Base-by-base conservation (phyloP, 352 stramenopile genomes). In the Globisporangium polare region DNA sequence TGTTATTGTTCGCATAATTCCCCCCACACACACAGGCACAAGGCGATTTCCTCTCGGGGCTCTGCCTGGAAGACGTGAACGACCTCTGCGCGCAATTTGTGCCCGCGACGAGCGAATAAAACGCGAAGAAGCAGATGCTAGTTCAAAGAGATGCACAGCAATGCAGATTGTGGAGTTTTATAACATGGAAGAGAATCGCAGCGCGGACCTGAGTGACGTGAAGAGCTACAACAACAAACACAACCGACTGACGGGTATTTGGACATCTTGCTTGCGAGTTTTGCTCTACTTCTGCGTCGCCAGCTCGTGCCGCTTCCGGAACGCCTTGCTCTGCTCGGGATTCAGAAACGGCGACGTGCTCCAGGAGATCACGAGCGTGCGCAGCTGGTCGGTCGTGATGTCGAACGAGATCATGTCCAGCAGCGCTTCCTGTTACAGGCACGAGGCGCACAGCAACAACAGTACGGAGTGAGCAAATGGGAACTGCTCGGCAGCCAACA, bases 311-410 rank as follows among this genome's bases (percentile, higher is more conserved):
- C 61, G 61, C 82, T 87, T 74, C 18, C 69, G 72, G 52, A 92
- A 89, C 10, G 51, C 62, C 20, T 64, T 69, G 13, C 68, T 83
- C 46, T 78, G 68, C 31, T 66, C 68, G 17, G 77, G 73, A 41
- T 92, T 72, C 15, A 92, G 69, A 54, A 94, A 94, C 2, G 85
- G 82, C 24, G 84, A 91, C 37, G 85, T 91, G 52, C 77, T 92
- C 77, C 84, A 91, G 10, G 83, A 92, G 43, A 91, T 90, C 13
- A 88, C 72, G 42, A 90, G 84, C n/a, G 85, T 89, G 17, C 78
- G 82, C 51, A 92, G 66, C 65, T 88, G 67, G 58, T 88, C 79
- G 18, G 73, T 88, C 20, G 85, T 80, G 22, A 77, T 88, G 15
- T 84, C 70, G 62, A 94, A 94, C 22, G 80, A 75, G 41, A 94